Evolutionary conservation across 2,329 filamentous ascomycete species (phyloP).

Genomic region (Pestalotiopsis sp.): DNA sequence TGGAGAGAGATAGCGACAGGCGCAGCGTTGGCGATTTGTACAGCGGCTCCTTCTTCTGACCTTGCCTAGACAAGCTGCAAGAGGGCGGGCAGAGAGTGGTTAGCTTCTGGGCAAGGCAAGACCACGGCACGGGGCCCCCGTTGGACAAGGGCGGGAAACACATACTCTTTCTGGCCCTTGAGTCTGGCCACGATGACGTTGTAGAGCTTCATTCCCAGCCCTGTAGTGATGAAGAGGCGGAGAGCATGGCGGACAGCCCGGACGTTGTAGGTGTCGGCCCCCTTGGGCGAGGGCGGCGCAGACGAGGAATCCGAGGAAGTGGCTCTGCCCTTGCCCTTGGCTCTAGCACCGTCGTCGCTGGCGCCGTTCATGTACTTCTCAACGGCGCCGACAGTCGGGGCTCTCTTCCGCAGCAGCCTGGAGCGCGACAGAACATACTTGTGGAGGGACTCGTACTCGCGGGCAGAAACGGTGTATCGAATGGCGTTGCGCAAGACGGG

Average conservation of each 20-base stretch:
- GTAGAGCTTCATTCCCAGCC: conserved; percentile 65
- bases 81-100: background rate
- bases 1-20: conserved; percentile 79
- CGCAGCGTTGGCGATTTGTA: conserved; percentile 72
- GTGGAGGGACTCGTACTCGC: conserved; percentile 85
- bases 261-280: conserved; percentile 68
- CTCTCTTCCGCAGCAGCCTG: conserved; percentile 54
- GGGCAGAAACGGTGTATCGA: conserved; percentile 81
- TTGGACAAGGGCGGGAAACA: conserved; percentile 14
- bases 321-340: conserved; percentile 26
- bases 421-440: conserved; percentile 80
- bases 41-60: conserved; percentile 51
- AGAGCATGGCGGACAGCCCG: conserved; percentile 71
- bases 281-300: conserved; percentile 22
- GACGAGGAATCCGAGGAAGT: conserved; percentile 14
- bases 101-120: conserved; percentile 1
- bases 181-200: conserved; percentile 54
- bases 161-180: conserved; percentile 48
- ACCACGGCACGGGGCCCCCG: background rate
- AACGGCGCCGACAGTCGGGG: conserved; percentile 59
- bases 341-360: conserved; percentile 28
- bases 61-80: background rate
- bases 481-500: conserved; percentile 83
- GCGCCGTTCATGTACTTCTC: conserved; percentile 55
- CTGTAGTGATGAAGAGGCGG: conserved; percentile 69